Percentiles rank a stretch among this genome's conserved stretches.
Conservation (phyloP, 2,329 filamentous ascomycete species). For the Cercospora zeae-maydis region DNA sequence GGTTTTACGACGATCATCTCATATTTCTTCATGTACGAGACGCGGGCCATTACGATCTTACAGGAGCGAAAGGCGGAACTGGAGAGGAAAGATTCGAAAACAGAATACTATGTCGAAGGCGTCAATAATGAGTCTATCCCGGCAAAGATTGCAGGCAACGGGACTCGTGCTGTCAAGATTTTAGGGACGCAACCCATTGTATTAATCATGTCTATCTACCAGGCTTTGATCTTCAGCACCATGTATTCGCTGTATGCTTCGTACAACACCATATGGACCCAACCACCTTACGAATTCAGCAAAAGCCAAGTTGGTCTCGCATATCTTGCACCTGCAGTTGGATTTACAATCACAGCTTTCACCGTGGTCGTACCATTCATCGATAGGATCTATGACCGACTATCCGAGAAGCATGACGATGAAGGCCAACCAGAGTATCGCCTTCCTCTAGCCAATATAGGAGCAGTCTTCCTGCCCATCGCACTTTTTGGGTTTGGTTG, state of each 20-base stretch:
- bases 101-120: conserved; percentile 41
- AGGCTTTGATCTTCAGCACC: conserved; percentile 45
- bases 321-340: conserved; percentile 43
- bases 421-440: conserved; percentile 43
- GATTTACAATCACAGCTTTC: conserved; percentile 43
- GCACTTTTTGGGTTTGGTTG: conserved; percentile 45
- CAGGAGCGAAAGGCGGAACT: conserved; percentile 33
- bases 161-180: conserved; percentile 43
- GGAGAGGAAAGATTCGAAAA: conserved; percentile 36
- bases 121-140: conserved; percentile 38
- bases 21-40: conserved; percentile 44
- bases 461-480: conserved; percentile 42
- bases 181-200: conserved; percentile 44
- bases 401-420: conserved; percentile 41
- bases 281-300: conserved; percentile 39
- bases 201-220: conserved; percentile 44
- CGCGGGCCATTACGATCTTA: conserved; percentile 42
- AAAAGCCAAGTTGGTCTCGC: conserved; percentile 44
- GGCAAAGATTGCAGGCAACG: conserved; percentile 36
- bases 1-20: conserved; percentile 39
- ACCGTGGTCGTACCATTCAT: conserved; percentile 44
- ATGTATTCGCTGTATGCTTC: conserved; percentile 45
- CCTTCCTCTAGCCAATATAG: conserved; percentile 45
- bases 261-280: conserved; percentile 23
- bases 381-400: conserved; percentile 45